phyloP scores from a whole-genome alignment of 306 rosid species.

The Hippophae tibetana region DNA sequence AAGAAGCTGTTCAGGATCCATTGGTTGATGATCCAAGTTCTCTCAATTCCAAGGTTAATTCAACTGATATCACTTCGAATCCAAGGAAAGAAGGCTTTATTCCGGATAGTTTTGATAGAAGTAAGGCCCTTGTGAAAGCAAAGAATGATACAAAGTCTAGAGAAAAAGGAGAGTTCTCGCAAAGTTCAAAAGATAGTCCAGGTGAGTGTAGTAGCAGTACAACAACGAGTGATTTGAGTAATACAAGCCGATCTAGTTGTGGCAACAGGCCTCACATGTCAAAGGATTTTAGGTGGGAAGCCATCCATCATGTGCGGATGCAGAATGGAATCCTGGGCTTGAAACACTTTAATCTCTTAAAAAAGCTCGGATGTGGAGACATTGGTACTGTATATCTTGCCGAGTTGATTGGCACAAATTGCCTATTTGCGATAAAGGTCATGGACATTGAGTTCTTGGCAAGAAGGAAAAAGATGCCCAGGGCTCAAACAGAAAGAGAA shows the following conservation, averaged over 20 bases:
- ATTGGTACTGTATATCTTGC: conserved; percentile 97
- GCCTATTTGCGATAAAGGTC: conserved; percentile 90
- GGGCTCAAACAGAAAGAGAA: conserved; percentile 96
- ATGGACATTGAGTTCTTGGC: conserved; percentile 97
- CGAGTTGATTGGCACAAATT: conserved; percentile 63
- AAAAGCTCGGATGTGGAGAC: conserved; percentile 98
- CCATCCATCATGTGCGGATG: conserved; percentile 52
- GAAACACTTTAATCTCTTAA: conserved; percentile 79
- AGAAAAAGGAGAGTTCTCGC: conserved; percentile 84
- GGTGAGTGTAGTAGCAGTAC: conserved; percentile 93
- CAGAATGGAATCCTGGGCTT: conserved; percentile 67
- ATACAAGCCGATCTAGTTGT: conserved; percentile 66
- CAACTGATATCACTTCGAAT: conserved; percentile 26
- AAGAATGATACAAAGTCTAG: conserved; percentile 43
- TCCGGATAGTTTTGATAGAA: conserved; percentile 26
- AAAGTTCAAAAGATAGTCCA: conserved; percentile 90
- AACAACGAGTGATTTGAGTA: conserved; percentile 89
- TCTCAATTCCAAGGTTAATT: conserved; percentile 31
- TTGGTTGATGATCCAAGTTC: conserved; percentile 18
- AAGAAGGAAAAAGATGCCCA: conserved; percentile 84
- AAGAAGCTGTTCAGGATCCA: conserved; percentile 33
- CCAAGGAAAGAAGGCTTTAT: conserved; percentile 31
- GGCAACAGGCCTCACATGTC: conserved; percentile 99
- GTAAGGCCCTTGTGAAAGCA: conserved; percentile 20
- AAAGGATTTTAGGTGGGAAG: conserved; percentile 92